Evolutionary conservation across 2,329 filamentous ascomycete species (phyloP).

Genomic region (Albifimbria verrucaria): DNA sequence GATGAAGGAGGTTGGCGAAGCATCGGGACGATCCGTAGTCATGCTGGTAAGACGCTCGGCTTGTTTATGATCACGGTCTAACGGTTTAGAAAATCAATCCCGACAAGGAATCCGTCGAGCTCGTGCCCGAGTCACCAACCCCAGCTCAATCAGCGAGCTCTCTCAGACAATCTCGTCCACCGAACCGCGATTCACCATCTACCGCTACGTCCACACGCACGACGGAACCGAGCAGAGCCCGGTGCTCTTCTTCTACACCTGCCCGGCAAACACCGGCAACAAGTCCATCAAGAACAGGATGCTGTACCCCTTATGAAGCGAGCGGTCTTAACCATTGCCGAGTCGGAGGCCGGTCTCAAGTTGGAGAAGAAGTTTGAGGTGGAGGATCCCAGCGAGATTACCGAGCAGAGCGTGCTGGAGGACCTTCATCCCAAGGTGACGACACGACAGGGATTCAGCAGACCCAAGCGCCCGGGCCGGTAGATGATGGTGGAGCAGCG

Average conservation of each 20-base stretch:
- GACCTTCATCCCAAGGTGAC: conserved; percentile 68
- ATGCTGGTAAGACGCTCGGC: conserved; percentile 55
- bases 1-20: conserved; percentile 54
- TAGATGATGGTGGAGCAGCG: no score
- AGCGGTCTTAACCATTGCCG: conserved; percentile 63
- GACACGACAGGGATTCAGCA: conserved; percentile 66
- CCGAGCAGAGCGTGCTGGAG: conserved; percentile 59
- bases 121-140: conserved; percentile 52
- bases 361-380: conserved; percentile 70
- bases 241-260: conserved; percentile 80
- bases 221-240: conserved; percentile 51
- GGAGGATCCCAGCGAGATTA: conserved; percentile 67
- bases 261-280: conserved; percentile 60
- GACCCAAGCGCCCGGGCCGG: conserved; percentile 76
- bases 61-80: conserved; percentile 3
- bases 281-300: conserved; percentile 79
- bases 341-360: conserved; percentile 60
- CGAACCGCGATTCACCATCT: conserved; percentile 78
- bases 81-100: conserved; percentile 66
- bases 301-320: conserved; percentile 75
- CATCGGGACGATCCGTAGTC: conserved; percentile 50
- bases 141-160: conserved; percentile 58
- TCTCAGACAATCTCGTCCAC: conserved; percentile 57
- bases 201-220: conserved; percentile 60
- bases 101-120: conserved; percentile 64